Base-by-base conservation (phyloP, 306 rosid genomes). In the Glycine soja region DNA sequence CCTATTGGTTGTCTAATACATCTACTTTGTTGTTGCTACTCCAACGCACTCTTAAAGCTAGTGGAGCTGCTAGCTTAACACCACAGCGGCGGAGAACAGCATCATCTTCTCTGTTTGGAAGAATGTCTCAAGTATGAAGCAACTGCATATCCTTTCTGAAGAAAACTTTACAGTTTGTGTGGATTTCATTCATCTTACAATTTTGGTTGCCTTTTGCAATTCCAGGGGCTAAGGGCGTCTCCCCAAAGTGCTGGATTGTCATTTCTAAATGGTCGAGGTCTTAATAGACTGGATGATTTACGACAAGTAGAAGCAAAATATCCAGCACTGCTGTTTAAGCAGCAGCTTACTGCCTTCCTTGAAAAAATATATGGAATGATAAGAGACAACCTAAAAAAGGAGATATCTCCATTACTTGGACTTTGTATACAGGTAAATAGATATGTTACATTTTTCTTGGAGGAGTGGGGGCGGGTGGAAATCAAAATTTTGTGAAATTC, bases 291-390 rank as follows among this genome's bases (percentile, higher is more conserved):
- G 79, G 98, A 96, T 62, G 99, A 91, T 82, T 92, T 96, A 65
- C 92, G 99, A 67, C 99, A 92, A 90, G 99, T 96, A 79, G 99
- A 96, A 88, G 99, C 99, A 10, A 96, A 96, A 81, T 96, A 96
- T 85, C 99, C 99, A 3, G 99, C 99, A 10, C 89, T 96, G 76
- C 76, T 96, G 81, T 96, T 96, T 83, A 96, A 96, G 91, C 99
- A 96, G 86, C 99, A 96, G 89, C 99, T 96, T 75, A 96, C 99
- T 75, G 99, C 99, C 65, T 96, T 96, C 90, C 92, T 96, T 58
- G 99, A 96, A 86, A 96, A 96, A 85, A 92, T 96, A 85, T 96
- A 96, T 84, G 99, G 99, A 87, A 93, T 90, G 95, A 93, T 96
- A 72, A 88, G 99, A 79, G 99, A 96, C 90, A 96, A 91, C 75